Base-by-base conservation (phyloP, 208 protist species). In the Wallacemonas rigidus region DNA sequence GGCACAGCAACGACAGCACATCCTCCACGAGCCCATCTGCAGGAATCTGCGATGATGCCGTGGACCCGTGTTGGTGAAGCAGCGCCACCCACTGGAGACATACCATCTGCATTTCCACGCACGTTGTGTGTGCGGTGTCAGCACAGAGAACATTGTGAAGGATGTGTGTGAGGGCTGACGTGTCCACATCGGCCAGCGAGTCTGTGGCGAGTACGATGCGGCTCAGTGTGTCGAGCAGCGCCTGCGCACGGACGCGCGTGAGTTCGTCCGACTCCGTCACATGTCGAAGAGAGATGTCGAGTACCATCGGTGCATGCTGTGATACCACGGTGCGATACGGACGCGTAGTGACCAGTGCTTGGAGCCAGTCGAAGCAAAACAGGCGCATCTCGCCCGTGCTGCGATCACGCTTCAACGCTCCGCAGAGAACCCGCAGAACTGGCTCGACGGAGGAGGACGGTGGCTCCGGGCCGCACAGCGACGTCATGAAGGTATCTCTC, bases 351-450 rank as follows among this genome's bases (percentile, higher is more conserved):
- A 36, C 60, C 3, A 65, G 5, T 7, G 60, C 38, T 5, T 38
- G 38, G 11, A 65, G 60, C 60, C 60, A 65, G 40, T 65, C 40
- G 15, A 50, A 48, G 26, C 60, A 44, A 36, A 65, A 50, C n/a
- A 48, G 3, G 38, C 40, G 12, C 43, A 17, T 39, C 7, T 65
- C 60, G 5, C 41, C 43, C 3, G 41, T 35, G 60, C 4, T 17
- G 11, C 15, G 11, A 9, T 26, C 60, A 4, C 15, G 12, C 14
- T 17, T 15, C 3, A 48, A 14, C 15, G 15, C 41, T 3, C 6
- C 40, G 36, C 43, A 50, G n/a, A 65, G n/a, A 12, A 38, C 60
- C 4, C 40, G 3, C 3, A 65, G 15, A 3, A 65, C 38, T 9
- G 15, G n/a, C 1, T 65, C 60, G 3, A 50, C 43, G 15, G 60